Evolutionary conservation across 208 protist species (phyloP).

Genomic region (Wallacemonas collosoma): DNA sequence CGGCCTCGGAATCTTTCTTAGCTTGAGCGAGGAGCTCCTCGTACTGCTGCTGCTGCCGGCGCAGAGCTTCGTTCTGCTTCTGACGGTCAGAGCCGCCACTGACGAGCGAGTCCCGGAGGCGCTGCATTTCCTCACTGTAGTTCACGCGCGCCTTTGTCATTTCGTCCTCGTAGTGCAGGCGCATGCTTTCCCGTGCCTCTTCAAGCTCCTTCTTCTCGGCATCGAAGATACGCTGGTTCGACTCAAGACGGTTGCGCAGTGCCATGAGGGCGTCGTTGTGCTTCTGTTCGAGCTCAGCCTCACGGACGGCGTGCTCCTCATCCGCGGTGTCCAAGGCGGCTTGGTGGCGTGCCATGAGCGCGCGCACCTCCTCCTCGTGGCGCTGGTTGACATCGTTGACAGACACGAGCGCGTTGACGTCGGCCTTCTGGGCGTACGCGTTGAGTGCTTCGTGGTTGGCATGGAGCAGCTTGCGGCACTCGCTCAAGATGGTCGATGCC

Average conservation of each 20-base stretch:
- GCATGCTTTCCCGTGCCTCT: conserved; percentile 33
- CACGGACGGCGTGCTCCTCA: conserved; percentile 20
- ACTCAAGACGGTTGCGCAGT: conserved; percentile 17
- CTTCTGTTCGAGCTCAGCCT: conserved; percentile 6
- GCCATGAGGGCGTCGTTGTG: conserved; percentile 21
- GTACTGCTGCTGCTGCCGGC: conserved; percentile 30
- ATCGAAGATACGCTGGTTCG: conserved; percentile 41
- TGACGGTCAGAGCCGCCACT: conserved; percentile 27
- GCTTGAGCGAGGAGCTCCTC: conserved; percentile 26
- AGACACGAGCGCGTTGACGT: conserved; percentile 22
- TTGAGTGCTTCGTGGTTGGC: conserved; percentile 25
- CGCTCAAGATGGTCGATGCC: conserved; percentile 16
- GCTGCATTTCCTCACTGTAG: conserved; percentile 38
- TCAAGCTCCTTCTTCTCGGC: conserved; percentile 34
- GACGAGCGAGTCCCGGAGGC: conserved; percentile 31
- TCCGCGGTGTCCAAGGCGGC: conserved; percentile 24
- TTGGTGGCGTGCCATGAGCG: conserved; percentile 21
- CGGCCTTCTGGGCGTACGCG: conserved; percentile 22
- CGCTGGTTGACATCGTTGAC: conserved; percentile 23
- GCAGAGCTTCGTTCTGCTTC: conserved; percentile 32
- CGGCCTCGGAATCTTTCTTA: conserved; percentile 30
- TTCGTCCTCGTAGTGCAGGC: conserved; percentile 40
- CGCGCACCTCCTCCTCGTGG: conserved; percentile 32
- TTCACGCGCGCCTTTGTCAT: conserved; percentile 23
- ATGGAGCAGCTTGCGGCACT: conserved; percentile 20